phyloP scores from a whole-genome alignment of 441 rosid genomes.

The Corymbia citriodora region DNA sequence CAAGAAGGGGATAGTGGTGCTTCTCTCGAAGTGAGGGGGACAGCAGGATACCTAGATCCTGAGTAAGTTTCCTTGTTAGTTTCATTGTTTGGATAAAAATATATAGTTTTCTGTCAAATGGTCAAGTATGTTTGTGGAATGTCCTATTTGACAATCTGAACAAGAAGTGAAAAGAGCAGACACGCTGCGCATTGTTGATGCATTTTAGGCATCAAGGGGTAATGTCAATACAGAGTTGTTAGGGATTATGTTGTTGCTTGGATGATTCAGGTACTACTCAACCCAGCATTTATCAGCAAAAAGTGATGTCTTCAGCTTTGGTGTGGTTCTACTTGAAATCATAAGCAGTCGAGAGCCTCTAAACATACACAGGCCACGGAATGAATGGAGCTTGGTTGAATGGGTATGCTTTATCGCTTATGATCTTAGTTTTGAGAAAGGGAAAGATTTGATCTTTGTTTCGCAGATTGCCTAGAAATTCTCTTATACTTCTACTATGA shows the following conservation, averaged over 20 bases:
- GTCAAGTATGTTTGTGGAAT: background rate
- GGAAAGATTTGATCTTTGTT: background rate
- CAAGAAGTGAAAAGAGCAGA: background rate
- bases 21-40: slow-evolving; percentile 80
- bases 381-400: slow-evolving; percentile 81
- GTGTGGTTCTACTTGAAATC: slow-evolving; percentile 70
- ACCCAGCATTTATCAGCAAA: slow-evolving; percentile 69
- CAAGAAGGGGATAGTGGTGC: slow-evolving; percentile 74
- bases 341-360: slow-evolving; percentile 75
- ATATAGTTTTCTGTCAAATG: background rate
- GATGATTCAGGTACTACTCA: slow-evolving; percentile 52
- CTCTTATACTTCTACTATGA: background rate
- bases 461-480: background rate
- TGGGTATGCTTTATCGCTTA: slow-evolving; percentile 41
- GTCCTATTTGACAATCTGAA: background rate
- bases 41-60: slow-evolving; percentile 78
- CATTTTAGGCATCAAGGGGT: background rate
- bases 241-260: background rate
- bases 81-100: background rate
- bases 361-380: slow-evolving; percentile 58
- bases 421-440: background rate
- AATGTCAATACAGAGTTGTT: background rate
- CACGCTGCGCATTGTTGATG: background rate
- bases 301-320: slow-evolving; percentile 78
- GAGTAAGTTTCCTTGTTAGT: slow-evolving; percentile 34